Evolutionary conservation across 305 asterid species (phyloP), one percentile per base, ranked within the genome.

Genomic region (Lippia alba): DNA sequence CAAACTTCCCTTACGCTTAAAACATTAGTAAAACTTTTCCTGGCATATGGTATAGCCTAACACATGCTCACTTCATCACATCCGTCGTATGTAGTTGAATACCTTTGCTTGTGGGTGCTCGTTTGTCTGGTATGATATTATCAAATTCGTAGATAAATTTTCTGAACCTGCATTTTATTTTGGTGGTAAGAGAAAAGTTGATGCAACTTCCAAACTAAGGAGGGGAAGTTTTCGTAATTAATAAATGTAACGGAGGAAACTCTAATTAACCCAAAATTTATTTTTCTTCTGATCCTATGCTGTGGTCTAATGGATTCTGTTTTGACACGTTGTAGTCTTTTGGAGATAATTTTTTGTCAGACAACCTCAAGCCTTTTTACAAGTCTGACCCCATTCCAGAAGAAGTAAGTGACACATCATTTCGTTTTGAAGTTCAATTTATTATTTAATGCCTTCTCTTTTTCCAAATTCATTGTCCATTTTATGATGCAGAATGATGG

Each of bases 351-450:
- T 94, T 94, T 79, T 72, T 89, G 73, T 79, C 57, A 64, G 99
- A 91, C 82, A 87, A 91, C 65, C 92, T 94, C 24, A 88, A 83
- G 82, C 95, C 99, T 61, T 91, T 91, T 86, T 84, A 78, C 84
- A 94, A 94, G 80, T 94, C 99, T 0, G 97, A 89, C 65, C 95
- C 96, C 24, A 72, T 94, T 73, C 99, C 97, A 10, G 96, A 91
- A 66, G 80, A 51, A 0, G 99, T 91, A 83, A 74, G 89, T 33
- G 30, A 71, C 34, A 34, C 41, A n/a, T 54, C 44, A 20, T 48
- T 8, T 61, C 66, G 36, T 46, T 10, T 19, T 18, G 18, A 63
- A 62, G 8, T 55, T 49, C 55, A 57, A 53, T 30, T 15, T 55
- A 33, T 19, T 55, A 61, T 15, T 73, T 56, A 44, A 20, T 57